Base-by-base conservation (phyloP, 352 stramenopile species). In the Globisporangium radiosum region DNA sequence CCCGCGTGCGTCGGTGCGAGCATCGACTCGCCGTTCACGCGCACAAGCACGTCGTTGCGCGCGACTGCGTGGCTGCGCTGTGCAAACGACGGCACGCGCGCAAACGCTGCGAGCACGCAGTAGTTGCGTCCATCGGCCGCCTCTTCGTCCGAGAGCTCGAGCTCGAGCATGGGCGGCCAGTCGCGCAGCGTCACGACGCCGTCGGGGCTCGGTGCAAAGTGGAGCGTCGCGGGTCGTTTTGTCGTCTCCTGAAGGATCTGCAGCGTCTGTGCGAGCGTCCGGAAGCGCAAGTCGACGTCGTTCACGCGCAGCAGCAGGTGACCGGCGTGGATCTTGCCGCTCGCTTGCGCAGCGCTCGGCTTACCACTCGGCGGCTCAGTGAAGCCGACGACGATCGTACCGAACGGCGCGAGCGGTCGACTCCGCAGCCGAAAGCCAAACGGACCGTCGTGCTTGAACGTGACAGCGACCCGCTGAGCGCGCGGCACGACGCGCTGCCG, bases 111-210 rank as follows among this genome's bases (percentile, higher is more conserved):
- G 3, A 94, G 52, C 6, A 88, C 75, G 10, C 89, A 79, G 48
- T 91, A 87, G 48, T 76, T 86, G 14, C 73, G 75, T 5, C 63
- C 73, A 50, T 84, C 78, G 1, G 70, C 73, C 5, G 70, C 59
- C 49, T 89, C 81, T 56, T 88, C 78, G 39, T 86, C 71, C 7
- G 63, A 76, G 15, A 71, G 72, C 59, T 94, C 85, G 49, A 87
- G 63, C 56, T 91, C 81, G 19, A 94, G 70, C 76, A 92, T 88
- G 25, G 85, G 85, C n/a, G 85, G 85, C 85, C 85, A 94, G 17
- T 88, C 71, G 0, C 75, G 78, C 40, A 94, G 60, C 59, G 78
- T 89, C 49, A 94, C 76, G 51, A 94, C 80, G 9, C 76, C 70
- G 56, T 94, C 85, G 0, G 85, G 85, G 58, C 79, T 94, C 4